Percentiles rank a stretch among this genome's conserved stretches.
phyloP scores from a whole-genome alignment of 2,329 filamentous ascomycete genomes.

The Ophiostoma novo-ulmi region DNA sequence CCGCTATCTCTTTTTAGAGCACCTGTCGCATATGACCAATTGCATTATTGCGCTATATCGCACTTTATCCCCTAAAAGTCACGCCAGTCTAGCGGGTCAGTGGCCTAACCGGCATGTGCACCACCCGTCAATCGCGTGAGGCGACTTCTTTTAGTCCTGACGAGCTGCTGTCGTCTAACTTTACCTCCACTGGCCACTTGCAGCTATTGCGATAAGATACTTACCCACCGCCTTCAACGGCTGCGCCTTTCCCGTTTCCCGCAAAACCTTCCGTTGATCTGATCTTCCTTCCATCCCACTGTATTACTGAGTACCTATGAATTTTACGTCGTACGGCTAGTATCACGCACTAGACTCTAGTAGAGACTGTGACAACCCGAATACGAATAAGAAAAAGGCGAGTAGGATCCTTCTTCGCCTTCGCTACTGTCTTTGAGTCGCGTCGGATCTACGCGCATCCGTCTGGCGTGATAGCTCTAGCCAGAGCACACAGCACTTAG shows the following conservation, averaged over 20 bases:
- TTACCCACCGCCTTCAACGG: conserved; percentile 17
- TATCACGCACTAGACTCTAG: background rate
- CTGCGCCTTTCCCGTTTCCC: background rate
- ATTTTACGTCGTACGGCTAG: background rate
- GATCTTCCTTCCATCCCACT: conserved; percentile 9
- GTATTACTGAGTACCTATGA: background rate
- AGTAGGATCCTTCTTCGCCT: background rate
- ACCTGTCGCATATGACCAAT: background rate
- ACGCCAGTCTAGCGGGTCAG: conserved; percentile 19
- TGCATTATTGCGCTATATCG: background rate
- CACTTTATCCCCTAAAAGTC: conserved; percentile 19
- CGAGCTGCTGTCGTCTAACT: background rate
- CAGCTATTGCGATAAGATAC: background rate
- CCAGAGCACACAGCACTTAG: background rate
- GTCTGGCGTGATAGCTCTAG: conserved; percentile 21
- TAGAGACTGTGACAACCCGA: conserved; percentile 4
- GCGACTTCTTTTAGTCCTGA: background rate
- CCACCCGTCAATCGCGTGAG: conserved; percentile 18
- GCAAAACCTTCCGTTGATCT: background rate
- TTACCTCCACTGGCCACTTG: background rate
- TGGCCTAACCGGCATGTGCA: conserved; percentile 20
- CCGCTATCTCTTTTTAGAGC: background rate
- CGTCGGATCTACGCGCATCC: conserved; percentile 20
- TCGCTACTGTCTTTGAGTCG: background rate
- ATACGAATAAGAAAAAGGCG: conserved; percentile 19